These are phyloP conservation scores for Crithidia brevicula DNA, from an alignment of 208 protist genomes.

Conservation along the genomic window DNA sequence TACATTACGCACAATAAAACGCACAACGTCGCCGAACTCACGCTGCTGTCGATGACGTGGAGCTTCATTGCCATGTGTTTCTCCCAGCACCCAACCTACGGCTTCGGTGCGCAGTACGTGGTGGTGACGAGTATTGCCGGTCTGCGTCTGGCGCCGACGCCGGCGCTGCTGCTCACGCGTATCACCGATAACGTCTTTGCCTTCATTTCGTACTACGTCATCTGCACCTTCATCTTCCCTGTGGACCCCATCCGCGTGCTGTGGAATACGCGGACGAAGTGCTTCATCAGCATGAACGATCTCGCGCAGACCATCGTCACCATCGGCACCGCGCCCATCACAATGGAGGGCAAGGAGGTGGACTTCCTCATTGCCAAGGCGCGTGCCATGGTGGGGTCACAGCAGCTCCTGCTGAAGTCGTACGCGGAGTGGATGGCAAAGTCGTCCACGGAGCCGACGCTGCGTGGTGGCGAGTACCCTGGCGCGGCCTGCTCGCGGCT, in stretches of 20 bases:
- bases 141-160: conserved; percentile 34
- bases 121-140: conserved; percentile 43
- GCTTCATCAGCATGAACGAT: conserved; percentile 37
- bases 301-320: conserved; percentile 42
- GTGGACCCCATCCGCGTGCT: conserved; percentile 56
- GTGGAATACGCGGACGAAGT: conserved; percentile 41
- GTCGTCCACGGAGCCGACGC: conserved; percentile 50
- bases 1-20: conserved; percentile 49
- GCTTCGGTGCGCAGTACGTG: conserved; percentile 53
- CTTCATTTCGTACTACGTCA: conserved; percentile 75
- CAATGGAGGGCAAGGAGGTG: conserved; percentile 35
- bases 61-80: conserved; percentile 52
- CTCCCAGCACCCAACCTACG: conserved; percentile 42
- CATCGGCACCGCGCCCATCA: conserved; percentile 42
- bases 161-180: conserved; percentile 42
- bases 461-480: conserved; percentile 57
- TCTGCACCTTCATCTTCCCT: conserved; percentile 74
- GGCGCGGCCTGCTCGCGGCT: conserved; percentile 41
- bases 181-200: conserved; percentile 59
- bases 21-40: conserved; percentile 34
- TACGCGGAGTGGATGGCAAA: conserved; percentile 40
- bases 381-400: conserved; percentile 4
- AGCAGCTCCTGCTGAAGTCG: conserved; percentile 31
- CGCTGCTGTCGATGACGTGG: conserved; percentile 35
- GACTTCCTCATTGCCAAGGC: conserved; percentile 28